Evolutionary conservation across 208 protist species (phyloP), one percentile per base, ranked within the genome.

Genomic region (Trypanosoma melophagium): DNA sequence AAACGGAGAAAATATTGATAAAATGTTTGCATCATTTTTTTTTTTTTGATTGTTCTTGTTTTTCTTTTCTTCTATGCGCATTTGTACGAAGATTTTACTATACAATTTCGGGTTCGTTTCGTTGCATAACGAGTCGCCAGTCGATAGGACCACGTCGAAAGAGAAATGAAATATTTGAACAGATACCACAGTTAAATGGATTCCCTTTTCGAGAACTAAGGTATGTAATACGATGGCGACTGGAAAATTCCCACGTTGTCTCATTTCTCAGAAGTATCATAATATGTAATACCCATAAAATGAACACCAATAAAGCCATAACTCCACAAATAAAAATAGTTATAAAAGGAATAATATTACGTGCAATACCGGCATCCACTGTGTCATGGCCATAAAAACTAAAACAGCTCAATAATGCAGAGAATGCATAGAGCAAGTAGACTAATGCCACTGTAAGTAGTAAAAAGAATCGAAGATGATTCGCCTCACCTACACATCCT

Each of bases 401-500:
- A 52, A 77, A 67, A 59, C 72, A 71, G 0, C 49, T 49, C 13
- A 71, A 19, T 40, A 71, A 10, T n/a, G 51, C 54, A n/a, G 12
- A 24, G 16, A 63, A 21, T 14, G 68, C 19, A 45, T 9, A 57
- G 4, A 66, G 3, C 7, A 77, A 21, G 51, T 77, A 71, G 0
- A 41, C 7, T 14, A 64, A 3, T 40, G 65, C 25, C n/a, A 52
- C 38, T 14, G 55, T 56, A 40, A 74, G 61, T 1, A 74, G 35
- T 14, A 72, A 35, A 49, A 70, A 65, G 49, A 86, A 86, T 13
- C 64, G 62, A 14, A 63, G 16, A 49, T 95, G 84, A 59, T 97
- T 97, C 21, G 72, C 59, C 56, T 89, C 83, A n/a, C 92, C 92
- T 59, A 96, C 83, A 74, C 84, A 88, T 21, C 77, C 86, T 53